Evolutionary conservation across 768 basidiomycete genomes (phyloP).

Genomic region (Phanerochaete sordida): DNA sequence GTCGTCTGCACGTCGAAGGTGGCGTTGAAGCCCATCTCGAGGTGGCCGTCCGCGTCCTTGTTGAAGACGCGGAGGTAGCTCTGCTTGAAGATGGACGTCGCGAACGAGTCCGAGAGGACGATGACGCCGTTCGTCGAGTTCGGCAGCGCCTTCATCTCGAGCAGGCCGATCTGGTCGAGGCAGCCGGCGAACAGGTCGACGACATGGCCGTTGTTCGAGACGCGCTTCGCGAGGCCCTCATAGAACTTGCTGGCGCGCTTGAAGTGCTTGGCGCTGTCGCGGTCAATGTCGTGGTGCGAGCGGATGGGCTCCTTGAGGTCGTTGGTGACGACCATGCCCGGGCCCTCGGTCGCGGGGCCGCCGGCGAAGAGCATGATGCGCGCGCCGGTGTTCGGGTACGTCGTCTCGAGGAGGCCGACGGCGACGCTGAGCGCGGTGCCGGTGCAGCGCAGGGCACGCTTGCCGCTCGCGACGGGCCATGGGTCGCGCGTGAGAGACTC

Average conservation of each 20-base stretch:
- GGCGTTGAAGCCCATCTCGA: conserved; percentile 98
- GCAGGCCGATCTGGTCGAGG: conserved; percentile 93
- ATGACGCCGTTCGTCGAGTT: conserved; percentile 97
- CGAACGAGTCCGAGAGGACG: conserved; percentile 94
- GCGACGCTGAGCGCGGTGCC: conserved; percentile 94
- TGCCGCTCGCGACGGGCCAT: conserved; percentile 96
- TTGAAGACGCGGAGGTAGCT: conserved; percentile 90
- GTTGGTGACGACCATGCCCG: conserved; percentile 93
- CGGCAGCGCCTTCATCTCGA: conserved; percentile 95
- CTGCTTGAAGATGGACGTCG: conserved; percentile 98
- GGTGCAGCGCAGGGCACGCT: conserved; percentile 89
- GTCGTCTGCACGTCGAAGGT: conserved; percentile 99
- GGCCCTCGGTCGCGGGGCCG: conserved; percentile 94
- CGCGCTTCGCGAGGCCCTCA: conserved; percentile 89
- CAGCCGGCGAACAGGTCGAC: conserved; percentile 96
- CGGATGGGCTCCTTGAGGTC: conserved; percentile 97
- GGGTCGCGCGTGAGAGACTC: conserved; percentile 87
- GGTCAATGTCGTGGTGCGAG: conserved; percentile 97
- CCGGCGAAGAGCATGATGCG: conserved; percentile 96
- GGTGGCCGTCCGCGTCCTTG: conserved; percentile 88
- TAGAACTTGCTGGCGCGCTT: conserved; percentile 99
- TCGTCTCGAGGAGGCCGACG: conserved; percentile 87
- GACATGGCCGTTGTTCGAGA: conserved; percentile 91
- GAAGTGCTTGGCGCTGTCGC: conserved; percentile 95
- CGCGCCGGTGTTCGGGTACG: conserved; percentile 94